Evolutionary conservation across 23 red algal species (phyloP).

Genomic region (Chondrus crispus): DNA sequence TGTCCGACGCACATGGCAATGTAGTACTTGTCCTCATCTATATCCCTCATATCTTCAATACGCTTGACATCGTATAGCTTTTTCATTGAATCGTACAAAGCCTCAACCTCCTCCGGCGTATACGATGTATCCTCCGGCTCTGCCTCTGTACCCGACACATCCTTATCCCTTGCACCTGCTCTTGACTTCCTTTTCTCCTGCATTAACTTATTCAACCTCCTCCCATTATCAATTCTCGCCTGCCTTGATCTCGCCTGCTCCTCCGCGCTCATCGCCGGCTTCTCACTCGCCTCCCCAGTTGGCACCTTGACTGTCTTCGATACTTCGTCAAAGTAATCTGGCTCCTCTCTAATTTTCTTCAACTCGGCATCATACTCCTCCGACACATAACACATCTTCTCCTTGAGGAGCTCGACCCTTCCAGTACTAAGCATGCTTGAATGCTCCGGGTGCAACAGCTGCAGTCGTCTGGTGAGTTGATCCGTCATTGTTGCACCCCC

Average conservation of each 20-base stretch:
- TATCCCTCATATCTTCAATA: constrained; percentile 43
- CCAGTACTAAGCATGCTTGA: background rate
- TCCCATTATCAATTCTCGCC: constrained; percentile 58
- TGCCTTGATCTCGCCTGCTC: constrained; percentile 46
- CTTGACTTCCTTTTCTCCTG: constrained; percentile 45
- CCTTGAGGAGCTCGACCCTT: constrained; percentile 55
- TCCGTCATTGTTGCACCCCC: constrained; percentile 53
- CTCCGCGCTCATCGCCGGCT: constrained; percentile 37
- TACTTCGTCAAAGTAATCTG: constrained; percentile 40
- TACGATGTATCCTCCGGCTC: constrained; percentile 19
- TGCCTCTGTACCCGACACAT: constrained; percentile 37
- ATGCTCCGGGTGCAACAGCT: constrained; percentile 64
- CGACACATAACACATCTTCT: constrained; percentile 43
- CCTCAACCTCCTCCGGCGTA: constrained; percentile 59
- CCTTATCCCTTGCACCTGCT: constrained; percentile 18
- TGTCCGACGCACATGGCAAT: background rate
- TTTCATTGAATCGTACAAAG: constrained; percentile 20
- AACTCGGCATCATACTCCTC: constrained; percentile 67
- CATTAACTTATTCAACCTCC: constrained; percentile 52
- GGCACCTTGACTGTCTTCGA: constrained; percentile 50
- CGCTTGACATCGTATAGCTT: constrained; percentile 31
- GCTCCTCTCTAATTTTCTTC: constrained; percentile 32
- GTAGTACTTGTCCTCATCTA: constrained; percentile 68
- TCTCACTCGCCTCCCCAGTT: constrained; percentile 34
- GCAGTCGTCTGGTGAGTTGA: constrained; percentile 47